Evolutionary conservation across 257 asterid species (phyloP).

Genomic region (Nicotiana tomentosiformis): DNA sequence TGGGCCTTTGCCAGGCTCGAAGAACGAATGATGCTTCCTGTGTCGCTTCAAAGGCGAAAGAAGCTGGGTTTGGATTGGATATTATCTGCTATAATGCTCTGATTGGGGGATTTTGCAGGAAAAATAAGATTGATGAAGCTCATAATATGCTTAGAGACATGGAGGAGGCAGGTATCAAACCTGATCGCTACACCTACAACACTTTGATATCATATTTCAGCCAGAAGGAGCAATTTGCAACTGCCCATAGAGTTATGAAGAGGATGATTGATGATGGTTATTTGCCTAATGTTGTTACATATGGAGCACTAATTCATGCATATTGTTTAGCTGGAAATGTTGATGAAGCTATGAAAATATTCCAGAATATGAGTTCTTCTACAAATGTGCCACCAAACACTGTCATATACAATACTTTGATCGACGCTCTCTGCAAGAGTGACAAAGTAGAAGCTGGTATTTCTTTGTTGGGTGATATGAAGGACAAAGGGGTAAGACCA

Average conservation of each 20-base stretch:
- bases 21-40: constrained; percentile 59
- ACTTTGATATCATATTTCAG: constrained; percentile 65
- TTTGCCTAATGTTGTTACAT: constrained; percentile 63
- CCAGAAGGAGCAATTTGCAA: constrained; percentile 44
- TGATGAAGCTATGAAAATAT: constrained; percentile 56
- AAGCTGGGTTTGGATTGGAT: constrained; percentile 67
- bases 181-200: constrained; percentile 72
- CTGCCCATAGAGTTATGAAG: constrained; percentile 40
- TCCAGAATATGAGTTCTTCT: constrained; percentile 38
- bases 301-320: constrained; percentile 65
- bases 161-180: constrained; percentile 47
- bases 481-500: constrained; percentile 50
- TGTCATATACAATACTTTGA: constrained; percentile 60
- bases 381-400: constrained; percentile 53
- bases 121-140: constrained; percentile 52
- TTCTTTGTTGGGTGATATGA: constrained; percentile 64
- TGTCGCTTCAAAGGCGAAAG: constrained; percentile 45
- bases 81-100: constrained; percentile 52
- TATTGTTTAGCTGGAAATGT: constrained; percentile 46
- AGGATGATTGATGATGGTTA: constrained; percentile 52
- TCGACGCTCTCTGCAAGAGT: constrained; percentile 58
- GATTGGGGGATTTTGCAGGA: constrained; percentile 70
- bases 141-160: constrained; percentile 51
- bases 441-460: constrained; percentile 57
- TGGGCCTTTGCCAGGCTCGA: constrained; percentile 63